Percentiles rank a stretch among this genome's conserved stretches.
Evolutionary conservation across 306 rosid genomes (phyloP).

Genomic region (Cicer yamashitae): DNA sequence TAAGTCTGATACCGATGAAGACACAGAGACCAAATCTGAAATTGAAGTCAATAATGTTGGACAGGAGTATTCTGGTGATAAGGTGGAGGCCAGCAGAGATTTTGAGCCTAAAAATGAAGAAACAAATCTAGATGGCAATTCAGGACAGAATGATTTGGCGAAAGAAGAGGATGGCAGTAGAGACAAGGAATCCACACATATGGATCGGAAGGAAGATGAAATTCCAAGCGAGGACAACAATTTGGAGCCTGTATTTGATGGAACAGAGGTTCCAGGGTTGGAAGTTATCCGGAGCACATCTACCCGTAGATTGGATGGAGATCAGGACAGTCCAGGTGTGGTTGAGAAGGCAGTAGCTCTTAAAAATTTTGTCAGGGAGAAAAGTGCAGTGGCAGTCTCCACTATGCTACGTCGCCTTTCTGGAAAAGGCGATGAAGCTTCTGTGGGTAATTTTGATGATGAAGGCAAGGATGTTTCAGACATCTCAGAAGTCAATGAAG

Average conservation of each 20-base stretch:
- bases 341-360: conserved; percentile 81
- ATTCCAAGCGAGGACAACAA: conserved; percentile 60
- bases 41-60: conserved; percentile 30
- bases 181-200: conserved; percentile 42
- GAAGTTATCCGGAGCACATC: conserved; percentile 64
- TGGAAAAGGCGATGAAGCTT: conserved; percentile 61
- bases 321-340: conserved; percentile 66
- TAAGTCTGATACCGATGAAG: conserved; percentile 34
- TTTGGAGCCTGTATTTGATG: conserved; percentile 82
- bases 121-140: conserved; percentile 28
- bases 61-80: conserved; percentile 42
- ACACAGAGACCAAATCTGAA: conserved; percentile 45
- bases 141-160: conserved; percentile 33
- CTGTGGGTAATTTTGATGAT: conserved; percentile 42
- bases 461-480: conserved; percentile 53
- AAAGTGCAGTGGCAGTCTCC: conserved; percentile 71
- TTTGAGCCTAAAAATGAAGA: conserved; percentile 48
- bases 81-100: conserved; percentile 41
- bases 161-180: conserved; percentile 36
- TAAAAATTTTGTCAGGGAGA: conserved; percentile 76
- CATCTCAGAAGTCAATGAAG: conserved; percentile 51
- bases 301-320: conserved; percentile 54
- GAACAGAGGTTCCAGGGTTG: conserved; percentile 76
- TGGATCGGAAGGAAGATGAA: conserved; percentile 50
- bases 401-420: conserved; percentile 78